A percentile compares a stretch with the other conserved stretches of the same genome.
Evolutionary conservation across 495 filamentous ascomycete species (phyloP).

Genomic region (Tuber borchii): DNA sequence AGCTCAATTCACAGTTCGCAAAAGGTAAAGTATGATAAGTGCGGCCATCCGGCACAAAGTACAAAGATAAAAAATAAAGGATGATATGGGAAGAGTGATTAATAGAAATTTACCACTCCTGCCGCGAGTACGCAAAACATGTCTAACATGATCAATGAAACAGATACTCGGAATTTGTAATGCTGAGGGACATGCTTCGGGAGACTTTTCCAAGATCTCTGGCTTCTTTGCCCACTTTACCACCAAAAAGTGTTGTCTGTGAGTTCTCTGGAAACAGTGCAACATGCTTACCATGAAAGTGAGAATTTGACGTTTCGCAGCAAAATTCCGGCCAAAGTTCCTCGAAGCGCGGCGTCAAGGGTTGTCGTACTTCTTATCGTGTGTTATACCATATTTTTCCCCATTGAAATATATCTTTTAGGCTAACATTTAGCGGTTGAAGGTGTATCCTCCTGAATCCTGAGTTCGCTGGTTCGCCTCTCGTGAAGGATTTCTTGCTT

Average conservation of each 20-base stretch:
- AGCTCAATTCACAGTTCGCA: conserved; percentile 37
- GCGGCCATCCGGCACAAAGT: conserved; percentile 41
- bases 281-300: conserved; percentile 20
- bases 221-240: conserved; percentile 58
- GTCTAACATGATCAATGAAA: background rate
- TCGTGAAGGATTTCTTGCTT: conserved; percentile 68
- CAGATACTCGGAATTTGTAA: conserved; percentile 70
- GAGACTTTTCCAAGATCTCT: conserved; percentile 60
- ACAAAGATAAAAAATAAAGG: conserved; percentile 51
- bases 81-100: conserved; percentile 15
- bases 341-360: conserved; percentile 60
- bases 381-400: conserved; percentile 37
- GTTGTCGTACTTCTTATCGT: conserved; percentile 67
- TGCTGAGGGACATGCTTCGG: conserved; percentile 54
- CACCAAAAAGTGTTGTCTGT: conserved; percentile 66
- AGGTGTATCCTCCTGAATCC: conserved; percentile 64
- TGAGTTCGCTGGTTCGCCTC: conserved; percentile 60
- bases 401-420: conserved; percentile 13
- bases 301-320: conserved; percentile 38
- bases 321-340: conserved; percentile 62
- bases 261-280: conserved; percentile 39
- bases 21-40: conserved; percentile 31
- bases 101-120: background rate
- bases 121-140: background rate
- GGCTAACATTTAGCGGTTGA: conserved; percentile 10